Base-by-base conservation (phyloP, 202 grass and related monocot genomes). In the Digitaria exilis region DNA sequence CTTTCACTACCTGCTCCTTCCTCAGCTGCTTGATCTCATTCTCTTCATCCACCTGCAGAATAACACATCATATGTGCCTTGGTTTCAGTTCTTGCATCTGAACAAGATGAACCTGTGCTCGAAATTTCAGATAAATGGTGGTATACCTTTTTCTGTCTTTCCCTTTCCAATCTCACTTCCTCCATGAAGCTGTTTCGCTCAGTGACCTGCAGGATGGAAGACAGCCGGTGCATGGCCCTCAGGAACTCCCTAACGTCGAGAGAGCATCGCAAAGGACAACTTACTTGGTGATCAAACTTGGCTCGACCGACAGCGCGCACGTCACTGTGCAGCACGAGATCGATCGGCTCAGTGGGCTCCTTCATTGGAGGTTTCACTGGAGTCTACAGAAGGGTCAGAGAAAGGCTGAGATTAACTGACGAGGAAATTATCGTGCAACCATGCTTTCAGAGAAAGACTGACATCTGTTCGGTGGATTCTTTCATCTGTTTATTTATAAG, bases 221-320 rank as follows among this genome's bases (percentile, higher is more conserved):
- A 72, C 15, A 84, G 28, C 3, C 66, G 5, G 24, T 65, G 56
- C 78, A 66, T 45, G 44, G 52, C 54, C 18, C 29, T 82, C 19
- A 79, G 31, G 24, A 79, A 79, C 31, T 74, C 24, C 10, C 78
- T 7, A 2, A 89, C 0, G 25, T 35, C 5, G 16, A 65, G 24
- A 0, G 25, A 57, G 46, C 46, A 51, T 69, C 25, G 61, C 15
- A 79, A 30, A 70, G 55, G 22, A 32, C 63, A 50, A 79, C 93
- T 92, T 88, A 98, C 96, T 51, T 84, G 86, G 54, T 56, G 65
- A 89, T 98, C 93, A 73, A 98, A 98, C 66, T 86, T 89, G 80
- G 89, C 59, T 3, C 96, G 89, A 9, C 73, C 75, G 2, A 90
- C 37, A 3, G 91, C 78, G 1, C 93, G 96, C 25, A 94, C 43